Conservation (phyloP, 2,329 filamentous ascomycete species). For the Penicillium oxalicum region DNA sequence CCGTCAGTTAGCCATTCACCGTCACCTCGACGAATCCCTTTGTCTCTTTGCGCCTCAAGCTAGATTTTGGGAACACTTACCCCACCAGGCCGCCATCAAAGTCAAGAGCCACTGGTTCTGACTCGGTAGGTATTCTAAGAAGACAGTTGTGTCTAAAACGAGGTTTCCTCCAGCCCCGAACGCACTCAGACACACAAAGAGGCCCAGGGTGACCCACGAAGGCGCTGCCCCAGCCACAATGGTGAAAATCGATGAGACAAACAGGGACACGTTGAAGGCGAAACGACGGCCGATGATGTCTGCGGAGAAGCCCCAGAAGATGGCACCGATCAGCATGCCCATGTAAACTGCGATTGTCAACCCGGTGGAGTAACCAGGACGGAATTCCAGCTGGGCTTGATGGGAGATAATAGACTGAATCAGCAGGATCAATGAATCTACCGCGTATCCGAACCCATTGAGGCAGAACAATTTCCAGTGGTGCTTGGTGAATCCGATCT, state of each 20-base stretch:
- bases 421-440: conserved; percentile 35
- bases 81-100: conserved; percentile 33
- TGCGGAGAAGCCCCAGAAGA: conserved; percentile 64
- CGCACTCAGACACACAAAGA: conserved; percentile 58
- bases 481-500: conserved; percentile 56
- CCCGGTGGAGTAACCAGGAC: conserved; percentile 27
- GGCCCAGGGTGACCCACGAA: conserved; percentile 58
- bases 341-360: conserved; percentile 39
- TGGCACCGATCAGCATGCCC: conserved; percentile 39
- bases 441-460: conserved; percentile 53
- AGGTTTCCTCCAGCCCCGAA: conserved; percentile 62
- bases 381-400: conserved; percentile 24
- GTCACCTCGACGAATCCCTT: conserved; percentile 1
- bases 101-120: conserved; percentile 56
- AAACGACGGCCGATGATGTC: conserved; percentile 63
- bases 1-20: neutral
- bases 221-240: conserved; percentile 62
- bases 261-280: conserved; percentile 62
- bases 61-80: conserved; percentile 5
- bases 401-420: conserved; percentile 28
- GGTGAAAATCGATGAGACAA: conserved; percentile 57
- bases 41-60: no score
- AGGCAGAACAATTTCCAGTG: conserved; percentile 57
- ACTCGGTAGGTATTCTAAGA: conserved; percentile 52
- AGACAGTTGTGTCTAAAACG: conserved; percentile 57